These are phyloP conservation scores for Corrigiola litoralis DNA, from an alignment of 179 eudicot species.

Conservation along the genomic window DNA sequence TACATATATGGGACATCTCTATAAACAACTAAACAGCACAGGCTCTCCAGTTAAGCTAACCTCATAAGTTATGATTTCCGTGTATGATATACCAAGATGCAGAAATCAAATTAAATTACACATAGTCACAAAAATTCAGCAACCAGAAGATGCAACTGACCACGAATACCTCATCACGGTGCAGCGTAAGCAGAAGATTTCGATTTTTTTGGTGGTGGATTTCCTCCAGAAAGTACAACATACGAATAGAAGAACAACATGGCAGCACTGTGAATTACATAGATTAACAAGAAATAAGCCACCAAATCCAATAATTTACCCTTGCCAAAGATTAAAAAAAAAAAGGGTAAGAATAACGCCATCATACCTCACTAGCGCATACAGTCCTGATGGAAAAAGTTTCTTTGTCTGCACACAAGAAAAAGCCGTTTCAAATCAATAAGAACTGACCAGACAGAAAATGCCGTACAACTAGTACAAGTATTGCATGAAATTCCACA, in stretches of 20 bases:
- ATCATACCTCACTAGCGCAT: slow-evolving; percentile 54
- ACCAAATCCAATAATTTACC: background rate
- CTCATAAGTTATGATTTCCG: background rate
- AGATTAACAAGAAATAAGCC: slow-evolving; percentile 8
- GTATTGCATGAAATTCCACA: background rate
- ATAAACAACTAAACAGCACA: background rate
- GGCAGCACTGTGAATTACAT: slow-evolving; percentile 51
- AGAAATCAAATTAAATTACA: slow-evolving; percentile 7
- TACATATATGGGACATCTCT: background rate
- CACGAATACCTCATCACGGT: slow-evolving; percentile 26
- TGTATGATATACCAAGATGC: slow-evolving; percentile 1
- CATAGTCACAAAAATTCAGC: background rate
- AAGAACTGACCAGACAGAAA: background rate
- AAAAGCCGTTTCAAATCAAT: background rate
- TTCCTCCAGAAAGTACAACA: slow-evolving; percentile 81
- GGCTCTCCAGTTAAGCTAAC: slow-evolving; percentile 2
- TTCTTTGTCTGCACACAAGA: slow-evolving; percentile 55
- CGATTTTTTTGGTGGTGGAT: slow-evolving; percentile 80
- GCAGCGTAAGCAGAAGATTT: slow-evolving; percentile 34
- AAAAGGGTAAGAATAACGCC: background rate
- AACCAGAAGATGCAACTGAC: slow-evolving; percentile 15
- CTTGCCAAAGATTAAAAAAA: background rate
- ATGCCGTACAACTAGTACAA: background rate
- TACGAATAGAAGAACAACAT: slow-evolving; percentile 80
- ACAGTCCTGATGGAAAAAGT: slow-evolving; percentile 62